These are phyloP conservation scores for Fusarium palustre DNA, from an alignment of 2,329 filamentous ascomycete species.

Conservation along the genomic window DNA sequence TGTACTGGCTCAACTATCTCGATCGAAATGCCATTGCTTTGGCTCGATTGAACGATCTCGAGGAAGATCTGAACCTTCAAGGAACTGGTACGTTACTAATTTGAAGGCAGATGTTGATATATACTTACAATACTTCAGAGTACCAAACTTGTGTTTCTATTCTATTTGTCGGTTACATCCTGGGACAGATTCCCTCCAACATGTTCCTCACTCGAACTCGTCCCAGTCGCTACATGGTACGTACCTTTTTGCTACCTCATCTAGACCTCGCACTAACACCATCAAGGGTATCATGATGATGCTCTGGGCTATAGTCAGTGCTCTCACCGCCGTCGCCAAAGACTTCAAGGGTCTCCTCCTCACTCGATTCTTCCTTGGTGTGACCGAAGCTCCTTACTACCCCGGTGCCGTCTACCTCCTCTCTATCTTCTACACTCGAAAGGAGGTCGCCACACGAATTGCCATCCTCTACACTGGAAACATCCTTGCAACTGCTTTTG, in stretches of 20 bases:
- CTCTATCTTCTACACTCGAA: slow-evolving; percentile 66
- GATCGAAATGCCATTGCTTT: slow-evolving; percentile 62
- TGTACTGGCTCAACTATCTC: slow-evolving; percentile 60
- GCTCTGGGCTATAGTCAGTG: slow-evolving; percentile 61
- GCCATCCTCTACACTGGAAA: slow-evolving; percentile 59
- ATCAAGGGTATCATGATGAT: slow-evolving; percentile 57
- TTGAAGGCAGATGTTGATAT: fast-evolving
- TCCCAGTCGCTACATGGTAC: slow-evolving; percentile 56
- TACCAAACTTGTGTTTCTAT: slow-evolving; percentile 50
- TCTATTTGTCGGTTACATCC: slow-evolving; percentile 59
- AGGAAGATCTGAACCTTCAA: slow-evolving; percentile 46
- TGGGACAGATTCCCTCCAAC: slow-evolving; percentile 57
- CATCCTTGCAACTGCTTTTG: slow-evolving; percentile 54
- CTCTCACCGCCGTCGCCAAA: slow-evolving; percentile 60
- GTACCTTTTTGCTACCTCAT: fast-evolving
- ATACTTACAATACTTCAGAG: slow-evolving; percentile 27
- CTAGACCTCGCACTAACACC: not conserved
- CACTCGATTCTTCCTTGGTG: slow-evolving; percentile 57
- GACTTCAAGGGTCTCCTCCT: slow-evolving; percentile 63
- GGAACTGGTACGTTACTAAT: slow-evolving; percentile 9
- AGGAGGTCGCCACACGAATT: slow-evolving; percentile 58
- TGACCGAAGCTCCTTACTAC: slow-evolving; percentile 58
- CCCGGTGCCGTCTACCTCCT: slow-evolving; percentile 56
- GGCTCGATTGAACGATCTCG: slow-evolving; percentile 52
- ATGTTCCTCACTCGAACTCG: slow-evolving; percentile 59